A percentile compares a stretch with the other conserved stretches of the same genome.
Evolutionary conservation across 1,284 basidiomycete genomes (phyloP).

Genomic region (Ceratobasidium sp.): DNA sequence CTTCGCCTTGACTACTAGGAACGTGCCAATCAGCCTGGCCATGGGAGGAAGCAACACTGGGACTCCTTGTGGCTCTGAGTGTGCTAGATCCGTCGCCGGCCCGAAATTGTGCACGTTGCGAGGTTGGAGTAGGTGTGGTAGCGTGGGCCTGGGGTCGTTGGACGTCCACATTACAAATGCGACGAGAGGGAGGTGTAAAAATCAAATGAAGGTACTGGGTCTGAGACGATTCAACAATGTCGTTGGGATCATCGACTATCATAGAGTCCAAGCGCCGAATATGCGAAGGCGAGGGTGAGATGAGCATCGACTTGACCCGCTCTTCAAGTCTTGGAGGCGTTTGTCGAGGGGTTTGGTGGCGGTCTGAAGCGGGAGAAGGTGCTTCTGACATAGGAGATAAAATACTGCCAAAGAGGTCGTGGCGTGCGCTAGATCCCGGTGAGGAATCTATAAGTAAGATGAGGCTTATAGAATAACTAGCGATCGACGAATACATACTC

Average conservation of each 20-base stretch:
- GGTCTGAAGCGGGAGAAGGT: conserved; percentile 4
- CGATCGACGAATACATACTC: background rate
- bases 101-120: background rate
- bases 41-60: background rate
- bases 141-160: background rate
- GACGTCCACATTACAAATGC: background rate
- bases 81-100: background rate
- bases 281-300: conserved; percentile 6
- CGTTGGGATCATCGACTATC: conserved; percentile 17
- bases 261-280: background rate
- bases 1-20: conserved; percentile 34
- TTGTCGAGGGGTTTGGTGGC: background rate
- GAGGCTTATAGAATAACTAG: background rate
- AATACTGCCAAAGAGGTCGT: background rate
- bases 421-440: background rate
- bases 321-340: conserved; percentile 1
- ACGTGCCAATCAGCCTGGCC: background rate
- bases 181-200: conserved; percentile 25
- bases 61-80: background rate
- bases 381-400: conserved; percentile 5
- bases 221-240: conserved; percentile 31
- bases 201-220: conserved; percentile 29
- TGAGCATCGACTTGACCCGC: background rate
- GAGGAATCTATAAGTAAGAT: background rate
- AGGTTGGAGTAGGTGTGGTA: conserved; percentile 16